Base-by-base conservation (phyloP, 495 filamentous ascomycete genomes). In the Tuber borchii region DNA sequence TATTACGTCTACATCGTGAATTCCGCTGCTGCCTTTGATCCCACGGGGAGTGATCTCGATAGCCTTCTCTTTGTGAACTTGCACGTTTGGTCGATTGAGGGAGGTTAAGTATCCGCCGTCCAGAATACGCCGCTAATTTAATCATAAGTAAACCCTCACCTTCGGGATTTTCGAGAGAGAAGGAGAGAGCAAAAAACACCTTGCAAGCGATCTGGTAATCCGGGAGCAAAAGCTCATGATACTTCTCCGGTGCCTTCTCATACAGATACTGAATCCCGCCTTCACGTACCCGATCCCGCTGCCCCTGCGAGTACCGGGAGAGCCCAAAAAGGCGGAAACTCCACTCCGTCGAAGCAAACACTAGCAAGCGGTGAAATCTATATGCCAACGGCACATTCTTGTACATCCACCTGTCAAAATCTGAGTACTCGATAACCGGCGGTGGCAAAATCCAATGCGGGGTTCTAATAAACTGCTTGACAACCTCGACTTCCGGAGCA, bases 1-100 rank as follows among this genome's bases (percentile, higher is more conserved):
- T 68, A 90, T 88, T 12, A 87, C 85, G 77, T 90, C 89, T 3
- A 88, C 90, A 2, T 87, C 86, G 44, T 91, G 77, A 22, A 86
- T 26, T 68, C 72, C 80, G 0, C 83, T 83, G 0, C 83, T 69
- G 4, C 70, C 70, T 16, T 80, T 48, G 10, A 86, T 78, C 0
- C 81, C 83, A 39, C 78, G 72, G 0, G 79, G 68, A 8, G 82
- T 80, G 7, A 83, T 81, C 70, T 88, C 83, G 3, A 84, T 84
- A 3, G 73, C 81, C 9, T 75, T 71, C 16, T 82, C 80, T 22
- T 77, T 79, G 1, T 88, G 90, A 16, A 92, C 82, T 44, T 89
- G 86, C 44, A 91, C 86, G 42, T 86, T 87, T 0, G 86, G 83
- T 45, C 87, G 83, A 72, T 88, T 84, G 56, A 92, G 84, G 72